Evolutionary conservation across 2,329 filamentous ascomycete species (phyloP), one percentile per base, ranked within the genome.

Genomic region (Xylariaceae sp.): DNA sequence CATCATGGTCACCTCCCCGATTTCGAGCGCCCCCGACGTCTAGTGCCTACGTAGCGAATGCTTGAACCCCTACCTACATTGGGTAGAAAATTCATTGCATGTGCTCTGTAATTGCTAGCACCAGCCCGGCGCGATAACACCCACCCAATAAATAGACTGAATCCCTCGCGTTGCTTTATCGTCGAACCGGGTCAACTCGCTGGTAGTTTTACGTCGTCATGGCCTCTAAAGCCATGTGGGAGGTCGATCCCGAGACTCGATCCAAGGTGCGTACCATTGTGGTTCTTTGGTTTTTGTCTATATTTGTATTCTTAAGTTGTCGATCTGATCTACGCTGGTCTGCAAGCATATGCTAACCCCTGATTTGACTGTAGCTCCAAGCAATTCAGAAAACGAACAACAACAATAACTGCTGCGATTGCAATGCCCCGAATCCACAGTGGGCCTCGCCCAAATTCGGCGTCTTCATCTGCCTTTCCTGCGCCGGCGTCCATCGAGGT

Each of bases 361-460:
- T 20, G 23, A n/a, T 42, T 42, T 55, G 20, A 58, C 16, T 59
- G 40, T 50, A 96, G 91, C 87, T 99, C 72, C 86, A 92, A 63
- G 86, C 91, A 60, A 91, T 98, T 66, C 93, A 96, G 74, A 96
- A 96, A 75, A 88, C 88, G 66, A 89, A 91, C 66, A 87, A 88
- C 66, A 99, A 99, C 77, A 91, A 90, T 72, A 78, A 85, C 68
- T 99, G 95, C 80, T 93, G 93, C 79, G 95, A 99, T 78, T 99
- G 95, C 81, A 88, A 88, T 72, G 93, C 95, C 44, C 93, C 95
- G 20, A 96, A 91, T 67, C 95, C 95, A 61, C 95, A 99, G 89
- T 99, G 95, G 95, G 93, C 95, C 66, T 83, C 92, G 40, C 95
- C 95, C 63, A 99, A 99, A 77, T 96, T 99, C 73, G 93, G 93